Percentiles rank a stretch among this genome's conserved stretches.
Conservation (phyloP, 805 yeast species). For the Candida corydali region DNA sequence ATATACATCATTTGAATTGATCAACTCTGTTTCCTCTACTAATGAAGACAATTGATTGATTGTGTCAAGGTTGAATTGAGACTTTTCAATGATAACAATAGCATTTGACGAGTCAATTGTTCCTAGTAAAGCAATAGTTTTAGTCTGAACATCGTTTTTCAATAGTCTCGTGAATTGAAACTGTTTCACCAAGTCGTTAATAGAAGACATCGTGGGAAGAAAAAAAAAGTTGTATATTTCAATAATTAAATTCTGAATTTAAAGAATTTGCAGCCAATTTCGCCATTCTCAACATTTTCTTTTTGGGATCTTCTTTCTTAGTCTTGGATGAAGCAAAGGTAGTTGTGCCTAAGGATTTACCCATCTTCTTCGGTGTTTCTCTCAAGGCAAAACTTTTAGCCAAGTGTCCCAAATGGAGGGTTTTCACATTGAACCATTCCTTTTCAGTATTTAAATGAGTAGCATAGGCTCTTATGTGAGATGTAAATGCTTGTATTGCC, state of each 20-base stretch:
- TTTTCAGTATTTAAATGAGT: constrained; percentile 86
- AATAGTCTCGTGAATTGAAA: constrained; percentile 49
- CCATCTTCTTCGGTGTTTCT: constrained; percentile 86
- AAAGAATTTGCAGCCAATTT: constrained; percentile 58
- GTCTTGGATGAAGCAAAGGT: constrained; percentile 31
- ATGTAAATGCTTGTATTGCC: constrained; percentile 79
- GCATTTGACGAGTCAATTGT: constrained; percentile 57
- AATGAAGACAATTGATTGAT: constrained; percentile 9
- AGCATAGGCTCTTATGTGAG: constrained; percentile 93
- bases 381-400: constrained; percentile 93
- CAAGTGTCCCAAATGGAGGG: constrained; percentile 88
- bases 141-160: constrained; percentile 60
- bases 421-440: constrained; percentile 72
- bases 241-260: constrained; percentile 71
- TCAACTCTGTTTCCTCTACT: constrained; percentile 23
- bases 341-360: constrained; percentile 35
- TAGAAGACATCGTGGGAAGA: constrained; percentile 1
- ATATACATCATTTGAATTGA: constrained; percentile 79
- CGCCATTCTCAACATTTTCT: constrained; percentile 75
- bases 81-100: constrained; percentile 67
- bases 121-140: constrained; percentile 67
- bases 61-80: constrained; percentile 47
- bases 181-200: constrained; percentile 23
- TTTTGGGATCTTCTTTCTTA: constrained; percentile 63
- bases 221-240: constrained; percentile 2